These are phyloP conservation scores for Babesia divergens DNA, from an alignment of 169 alveolate genomes.

Conservation along the genomic window DNA sequence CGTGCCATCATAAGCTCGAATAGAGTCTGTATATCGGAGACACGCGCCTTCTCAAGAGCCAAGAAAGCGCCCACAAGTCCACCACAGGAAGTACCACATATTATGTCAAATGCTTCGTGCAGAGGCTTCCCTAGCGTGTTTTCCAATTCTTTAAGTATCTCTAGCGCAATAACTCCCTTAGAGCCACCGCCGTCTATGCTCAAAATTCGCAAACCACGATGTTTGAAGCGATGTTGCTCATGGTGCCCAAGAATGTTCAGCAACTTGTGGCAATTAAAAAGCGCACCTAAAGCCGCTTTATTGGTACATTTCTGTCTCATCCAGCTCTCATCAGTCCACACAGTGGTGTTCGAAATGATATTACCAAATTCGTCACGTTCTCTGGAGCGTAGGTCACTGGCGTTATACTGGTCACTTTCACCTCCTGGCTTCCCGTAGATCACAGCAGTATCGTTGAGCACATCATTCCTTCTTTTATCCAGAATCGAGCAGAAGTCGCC, in stretches of 20 bases:
- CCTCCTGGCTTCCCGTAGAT: not conserved
- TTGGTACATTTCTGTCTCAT: constrained; percentile 10
- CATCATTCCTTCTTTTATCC: constrained; percentile 11
- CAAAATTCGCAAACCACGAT: constrained; percentile 71
- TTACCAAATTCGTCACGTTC: constrained; percentile 9
- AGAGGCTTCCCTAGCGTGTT: constrained; percentile 59
- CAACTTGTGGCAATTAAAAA: constrained; percentile 49
- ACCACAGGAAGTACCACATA: constrained; percentile 86
- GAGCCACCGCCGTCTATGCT: constrained; percentile 86
- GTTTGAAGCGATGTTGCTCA: constrained; percentile 15
- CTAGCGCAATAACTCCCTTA: constrained; percentile 80
- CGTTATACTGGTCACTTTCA: not conserved
- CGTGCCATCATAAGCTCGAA: constrained; percentile 75
- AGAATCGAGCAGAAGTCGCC: constrained; percentile 23
- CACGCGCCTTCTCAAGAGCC: constrained; percentile 76
- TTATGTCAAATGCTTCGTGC: constrained; percentile 78
- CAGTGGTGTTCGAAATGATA: not conserved
- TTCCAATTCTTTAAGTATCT: constrained; percentile 67
- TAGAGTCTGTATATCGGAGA: constrained; percentile 67
- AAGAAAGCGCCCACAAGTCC: constrained; percentile 77
- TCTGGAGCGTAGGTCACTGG: not conserved
- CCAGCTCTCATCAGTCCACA: constrained; percentile 43
- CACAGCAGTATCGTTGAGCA: constrained; percentile 16
- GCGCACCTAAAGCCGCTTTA: constrained; percentile 28
- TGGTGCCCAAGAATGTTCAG: constrained; percentile 59